These are phyloP conservation scores for Arabidopsis hybrid DNA, from an alignment of 441 rosid genomes.

Conservation along the genomic window DNA sequence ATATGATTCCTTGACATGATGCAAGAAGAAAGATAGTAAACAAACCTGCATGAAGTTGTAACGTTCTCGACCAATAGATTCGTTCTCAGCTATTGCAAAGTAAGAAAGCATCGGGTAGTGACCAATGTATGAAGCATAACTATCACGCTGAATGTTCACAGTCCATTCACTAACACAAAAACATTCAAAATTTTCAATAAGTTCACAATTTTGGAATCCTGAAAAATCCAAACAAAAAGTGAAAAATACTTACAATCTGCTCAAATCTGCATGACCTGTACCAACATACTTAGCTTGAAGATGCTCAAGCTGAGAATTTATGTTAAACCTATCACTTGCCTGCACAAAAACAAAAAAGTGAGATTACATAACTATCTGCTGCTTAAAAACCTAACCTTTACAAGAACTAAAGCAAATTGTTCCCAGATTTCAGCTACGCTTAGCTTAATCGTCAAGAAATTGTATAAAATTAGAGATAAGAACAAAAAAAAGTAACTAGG, in stretches of 20 bases:
- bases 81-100: conserved; percentile 92
- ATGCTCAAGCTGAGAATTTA: conserved; percentile 97
- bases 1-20: neutral
- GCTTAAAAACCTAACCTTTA: conserved; percentile 5
- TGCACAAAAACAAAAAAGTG: conserved; percentile 40
- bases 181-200: neutral
- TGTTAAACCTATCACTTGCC: conserved; percentile 99
- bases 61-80: conserved; percentile 92
- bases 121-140: conserved; percentile 94
- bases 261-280: conserved; percentile 91
- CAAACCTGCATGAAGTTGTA: conserved; percentile 98
- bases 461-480: neutral
- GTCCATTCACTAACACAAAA: conserved; percentile 75
- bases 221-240: neutral
- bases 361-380: neutral
- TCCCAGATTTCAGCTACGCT: neutral
- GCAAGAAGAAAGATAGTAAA: neutral
- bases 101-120: conserved; percentile 85
- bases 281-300: conserved; percentile 98
- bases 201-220: neutral
- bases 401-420: neutral
- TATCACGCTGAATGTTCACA: conserved; percentile 92
- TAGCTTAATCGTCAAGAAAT: neutral
- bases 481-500: conserved; percentile 7
- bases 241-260: conserved; percentile 71